Base-by-base conservation (phyloP, 306 rosid species). In the Begonia fuchsioides region DNA sequence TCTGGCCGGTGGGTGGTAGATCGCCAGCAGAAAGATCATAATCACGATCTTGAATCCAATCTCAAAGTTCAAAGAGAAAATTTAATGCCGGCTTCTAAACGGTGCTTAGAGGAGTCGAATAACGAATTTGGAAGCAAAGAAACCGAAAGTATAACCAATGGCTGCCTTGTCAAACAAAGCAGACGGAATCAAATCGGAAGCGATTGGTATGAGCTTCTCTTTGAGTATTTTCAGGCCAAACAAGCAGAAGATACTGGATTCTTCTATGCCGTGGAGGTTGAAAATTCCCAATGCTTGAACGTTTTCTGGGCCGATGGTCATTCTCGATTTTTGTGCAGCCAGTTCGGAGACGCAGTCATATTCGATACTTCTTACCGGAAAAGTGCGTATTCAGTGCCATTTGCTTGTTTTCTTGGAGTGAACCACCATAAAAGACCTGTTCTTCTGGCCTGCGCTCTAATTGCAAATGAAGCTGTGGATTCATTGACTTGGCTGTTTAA, bases 231-330 rank as follows among this genome's bases (percentile, higher is more conserved):
- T 64, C 97, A 90, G 61, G 65, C 73, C 63, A 78, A 55, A 56
- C 97, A 84, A 61, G 80, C 94, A 10, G 95, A 84, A 72, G 97
- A 90, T 65, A 81, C 85, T n/a, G 93, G 93, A 19, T 90, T 90
- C 72, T 90, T 90, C 62, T 73, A 84, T 64, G 79, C 97, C 17
- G 71, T 77, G 17, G 93, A 84, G 69, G 85, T 81, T 54, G 86
- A 72, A 45, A 61, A 73, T 61, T 82, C 93, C 54, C 75, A 54
- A 45, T 81, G 92, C 82, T 72, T 81, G 97, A 90, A 80, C 72
- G 45, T 90, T 60, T 90, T 90, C 72, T 90, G 95, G 97, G 94
- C 97, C 17, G 97, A 90, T 69, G 95, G 97, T 50, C 76, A 90
- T 71, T 84, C 95, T 52, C 72, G 97, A 60, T 90, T 81, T 66